These are phyloP conservation scores for Glomus cerebriforme DNA, from an alignment of 192 early-diverging fungal species.

Conservation along the genomic window DNA sequence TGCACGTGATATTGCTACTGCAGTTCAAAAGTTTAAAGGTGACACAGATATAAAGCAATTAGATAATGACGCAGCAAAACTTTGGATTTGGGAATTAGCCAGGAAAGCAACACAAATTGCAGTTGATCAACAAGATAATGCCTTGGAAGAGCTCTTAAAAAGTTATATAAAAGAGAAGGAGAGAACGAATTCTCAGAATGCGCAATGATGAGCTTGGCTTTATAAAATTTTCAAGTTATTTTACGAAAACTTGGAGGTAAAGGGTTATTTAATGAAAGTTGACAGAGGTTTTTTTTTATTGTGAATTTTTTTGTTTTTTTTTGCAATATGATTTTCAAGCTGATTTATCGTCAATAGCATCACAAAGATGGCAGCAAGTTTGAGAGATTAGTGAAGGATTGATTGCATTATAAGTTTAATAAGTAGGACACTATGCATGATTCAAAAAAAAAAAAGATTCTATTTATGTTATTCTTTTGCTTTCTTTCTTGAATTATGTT, in stretches of 20 bases:
- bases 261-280: too few relatives aligned
- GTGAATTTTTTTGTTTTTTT: too few relatives aligned
- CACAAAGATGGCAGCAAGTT: not conserved
- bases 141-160: slow-evolving; percentile 20
- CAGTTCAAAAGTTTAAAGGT: slow-evolving; percentile 27
- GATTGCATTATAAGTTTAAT: not conserved
- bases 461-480: not conserved
- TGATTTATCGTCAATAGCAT: too few relatives aligned
- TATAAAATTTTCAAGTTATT: not conserved
- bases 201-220: not conserved
- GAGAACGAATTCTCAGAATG: not conserved
- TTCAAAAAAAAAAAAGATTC: not conserved
- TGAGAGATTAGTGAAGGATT: not conserved
- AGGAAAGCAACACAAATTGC: slow-evolving; percentile 28
- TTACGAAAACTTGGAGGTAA: too few relatives aligned
- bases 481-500: too few relatives aligned
- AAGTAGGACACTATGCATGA: not conserved
- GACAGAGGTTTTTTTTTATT: too few relatives aligned
- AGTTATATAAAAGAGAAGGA: slow-evolving; percentile 32
- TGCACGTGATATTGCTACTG: slow-evolving; percentile 27
- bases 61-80: slow-evolving; percentile 31
- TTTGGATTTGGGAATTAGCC: slow-evolving; percentile 33
- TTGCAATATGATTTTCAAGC: too few relatives aligned
- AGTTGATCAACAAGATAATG: slow-evolving; percentile 26
- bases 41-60: slow-evolving; percentile 21